Evolutionary conservation across 352 stramenopile genomes (phyloP).

Genomic region (Phytopythium aichiense): DNA sequence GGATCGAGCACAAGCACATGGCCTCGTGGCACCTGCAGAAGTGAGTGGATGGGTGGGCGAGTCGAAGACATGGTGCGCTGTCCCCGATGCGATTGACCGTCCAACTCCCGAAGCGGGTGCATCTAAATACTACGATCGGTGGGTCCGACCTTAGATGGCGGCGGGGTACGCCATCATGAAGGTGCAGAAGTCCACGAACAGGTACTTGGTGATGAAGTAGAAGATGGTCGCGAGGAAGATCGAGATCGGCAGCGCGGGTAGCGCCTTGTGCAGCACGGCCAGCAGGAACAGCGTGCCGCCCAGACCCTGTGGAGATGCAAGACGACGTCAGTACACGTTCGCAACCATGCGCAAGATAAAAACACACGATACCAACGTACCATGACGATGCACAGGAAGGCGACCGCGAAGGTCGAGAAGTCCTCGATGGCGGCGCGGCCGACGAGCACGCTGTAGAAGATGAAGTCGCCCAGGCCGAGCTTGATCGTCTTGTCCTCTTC

Average conservation of each 20-base stretch:
- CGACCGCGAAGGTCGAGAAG: slow-evolving; percentile 93
- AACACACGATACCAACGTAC: slow-evolving; percentile 27
- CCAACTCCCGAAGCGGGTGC: background rate
- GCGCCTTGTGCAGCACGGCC: slow-evolving; percentile 89
- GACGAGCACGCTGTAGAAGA: slow-evolving; percentile 98
- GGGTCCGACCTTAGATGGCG: slow-evolving; percentile 21
- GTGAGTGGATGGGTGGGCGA: no score
- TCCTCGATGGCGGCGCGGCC: slow-evolving; percentile 94
- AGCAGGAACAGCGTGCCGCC: slow-evolving; percentile 95
- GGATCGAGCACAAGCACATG: slow-evolving; percentile 6
- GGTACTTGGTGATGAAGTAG: slow-evolving; percentile 80
- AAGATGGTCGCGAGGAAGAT: slow-evolving; percentile 83
- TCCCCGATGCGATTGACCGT: background rate
- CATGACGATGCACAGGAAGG: slow-evolving; percentile 93
- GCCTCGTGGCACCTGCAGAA: background rate
- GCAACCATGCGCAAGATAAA: slow-evolving; percentile 1
- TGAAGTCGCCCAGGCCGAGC: slow-evolving; percentile 96
- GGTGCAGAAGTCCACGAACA: slow-evolving; percentile 81
- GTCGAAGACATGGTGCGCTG: background rate
- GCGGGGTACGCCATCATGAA: slow-evolving; percentile 73
- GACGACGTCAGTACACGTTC: background rate
- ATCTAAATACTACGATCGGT: slow-evolving; percentile 10
- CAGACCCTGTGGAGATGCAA: slow-evolving; percentile 58
- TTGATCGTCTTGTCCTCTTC: slow-evolving; percentile 88
- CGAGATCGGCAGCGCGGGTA: slow-evolving; percentile 95